Evolutionary conservation across 2,329 filamentous ascomycete genomes (phyloP), one percentile per base, ranked within the genome.

Genomic region (Aspergillus hiratsukae): DNA sequence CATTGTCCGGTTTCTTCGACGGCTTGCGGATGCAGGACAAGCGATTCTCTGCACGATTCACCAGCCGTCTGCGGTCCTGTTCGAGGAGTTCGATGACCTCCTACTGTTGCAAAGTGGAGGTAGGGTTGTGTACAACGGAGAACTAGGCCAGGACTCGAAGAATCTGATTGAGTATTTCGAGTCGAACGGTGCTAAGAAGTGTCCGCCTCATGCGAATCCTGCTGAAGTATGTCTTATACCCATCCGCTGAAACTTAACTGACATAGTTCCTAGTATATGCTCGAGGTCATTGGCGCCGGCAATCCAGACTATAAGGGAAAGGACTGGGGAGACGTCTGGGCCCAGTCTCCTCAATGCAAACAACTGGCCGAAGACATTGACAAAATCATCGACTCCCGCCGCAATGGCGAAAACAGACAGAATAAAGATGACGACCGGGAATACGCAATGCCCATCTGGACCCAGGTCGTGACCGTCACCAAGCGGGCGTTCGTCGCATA

Each of bases 1-100:
- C 61, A 86, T 87, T 58, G 78, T 85, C 2, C 78, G 82, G 0
- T 85, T 87, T 60, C 72, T 87, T 7, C 78, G 83, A 3, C 85
- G 85, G 64, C 75, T 87, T 1, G 82, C 84, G 1, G 81, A 84
- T n/a, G 88, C 88, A 2, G 91, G 91, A 1, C 91, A 96, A 69
- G 91, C 91, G 9, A 91, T 96, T 63, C 81, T 96, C 3, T 95
- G 90, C 75, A 96, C 91, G 0, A 96, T 96, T 61, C 91, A 96
- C 71, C 91, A 96, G 70, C 91, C 91, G 1, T 93, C 91, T 62
- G 89, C 89, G 17, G 86, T 89, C 0, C 80, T 96, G 0, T 96
- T 96, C 64, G 89, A 94, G 72, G 88, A 91, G 72, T 96, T 96
- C 62, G 91, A 96, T 69, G 83, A 90, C 11, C 81, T 96, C 1